Percentiles rank a stretch among this genome's conserved stretches.
Conservation (phyloP, 768 basidiomycete genomes). For the Hypsizygus marmoreus region DNA sequence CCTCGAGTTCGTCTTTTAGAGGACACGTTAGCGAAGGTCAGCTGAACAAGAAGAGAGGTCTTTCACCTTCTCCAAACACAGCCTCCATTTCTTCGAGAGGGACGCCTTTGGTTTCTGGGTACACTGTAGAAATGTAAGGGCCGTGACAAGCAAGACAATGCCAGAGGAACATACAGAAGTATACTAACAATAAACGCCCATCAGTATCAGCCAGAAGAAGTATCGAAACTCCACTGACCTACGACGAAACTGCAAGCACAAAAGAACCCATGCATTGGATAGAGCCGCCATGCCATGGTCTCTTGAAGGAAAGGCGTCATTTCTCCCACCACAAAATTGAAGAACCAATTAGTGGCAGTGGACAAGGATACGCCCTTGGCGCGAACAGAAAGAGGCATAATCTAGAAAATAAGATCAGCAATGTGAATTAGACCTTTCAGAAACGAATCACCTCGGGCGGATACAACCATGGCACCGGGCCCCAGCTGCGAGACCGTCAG, state of each 20-base stretch:
- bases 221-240: slow-evolving; percentile 40
- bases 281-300: slow-evolving; percentile 84
- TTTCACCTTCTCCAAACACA: slow-evolving; percentile 84
- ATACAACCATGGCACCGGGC: slow-evolving; percentile 86
- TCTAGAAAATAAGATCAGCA: slow-evolving; percentile 42
- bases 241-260: slow-evolving; percentile 85
- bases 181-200: slow-evolving; percentile 45
- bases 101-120: slow-evolving; percentile 85
- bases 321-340: slow-evolving; percentile 90
- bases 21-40: not conserved
- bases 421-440: not conserved
- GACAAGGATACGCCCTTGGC: slow-evolving; percentile 96
- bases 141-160: not conserved
- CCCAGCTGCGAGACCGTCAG: slow-evolving; percentile 55
- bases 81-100: slow-evolving; percentile 91
- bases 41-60: not conserved
- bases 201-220: slow-evolving; percentile 1
- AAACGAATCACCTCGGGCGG: slow-evolving; percentile 68
- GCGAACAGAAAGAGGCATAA: slow-evolving; percentile 86
- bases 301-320: slow-evolving; percentile 87
- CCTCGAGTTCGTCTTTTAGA: slow-evolving; percentile 45
- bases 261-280: slow-evolving; percentile 96
- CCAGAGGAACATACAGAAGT: slow-evolving; percentile 59
- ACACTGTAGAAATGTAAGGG: slow-evolving; percentile 47
- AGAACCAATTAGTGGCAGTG: slow-evolving; percentile 87